These are phyloP conservation scores for Senecio squalidus DNA, from an alignment of 140 eudicot species.

Conservation along the genomic window DNA sequence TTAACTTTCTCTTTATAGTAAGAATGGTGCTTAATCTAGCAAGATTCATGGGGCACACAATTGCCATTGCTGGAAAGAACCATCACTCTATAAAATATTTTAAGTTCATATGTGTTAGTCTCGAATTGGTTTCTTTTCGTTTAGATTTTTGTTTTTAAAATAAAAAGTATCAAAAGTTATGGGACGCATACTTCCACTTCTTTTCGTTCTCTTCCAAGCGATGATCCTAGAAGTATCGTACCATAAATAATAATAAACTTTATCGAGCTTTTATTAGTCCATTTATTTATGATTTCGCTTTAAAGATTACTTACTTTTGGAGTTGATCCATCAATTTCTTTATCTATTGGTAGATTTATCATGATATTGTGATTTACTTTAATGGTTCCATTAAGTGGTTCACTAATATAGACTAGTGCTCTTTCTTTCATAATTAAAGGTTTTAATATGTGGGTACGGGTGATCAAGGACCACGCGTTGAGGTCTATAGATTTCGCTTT, in stretches of 20 bases:
- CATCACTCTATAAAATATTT: constrained; percentile 17
- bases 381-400: constrained; percentile 32
- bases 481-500: constrained; percentile 20
- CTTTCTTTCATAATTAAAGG: constrained; percentile 16
- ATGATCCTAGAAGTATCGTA: constrained; percentile 35
- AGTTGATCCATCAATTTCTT: constrained; percentile 24
- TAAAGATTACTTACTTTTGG: constrained; percentile 47
- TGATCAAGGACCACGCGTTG: constrained; percentile 44
- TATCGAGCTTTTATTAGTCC: constrained; percentile 16
- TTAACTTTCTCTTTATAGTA: constrained; percentile 31
- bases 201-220: constrained; percentile 20
- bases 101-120: constrained; percentile 3
- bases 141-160: not conserved
- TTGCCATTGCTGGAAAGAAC: constrained; percentile 58
- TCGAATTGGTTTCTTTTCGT: constrained; percentile 17
- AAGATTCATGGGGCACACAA: constrained; percentile 23
- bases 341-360: constrained; percentile 23
- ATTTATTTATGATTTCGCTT: constrained; percentile 15
- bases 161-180: constrained; percentile 17
- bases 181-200: constrained; percentile 40
- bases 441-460: constrained; percentile 31
- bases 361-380: constrained; percentile 24
- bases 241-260: constrained; percentile 6
- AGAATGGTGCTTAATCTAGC: constrained; percentile 31
- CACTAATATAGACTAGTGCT: constrained; percentile 31